Conservation (phyloP, 2,329 filamentous ascomycete species). For the Scytalidium sp. region DNA sequence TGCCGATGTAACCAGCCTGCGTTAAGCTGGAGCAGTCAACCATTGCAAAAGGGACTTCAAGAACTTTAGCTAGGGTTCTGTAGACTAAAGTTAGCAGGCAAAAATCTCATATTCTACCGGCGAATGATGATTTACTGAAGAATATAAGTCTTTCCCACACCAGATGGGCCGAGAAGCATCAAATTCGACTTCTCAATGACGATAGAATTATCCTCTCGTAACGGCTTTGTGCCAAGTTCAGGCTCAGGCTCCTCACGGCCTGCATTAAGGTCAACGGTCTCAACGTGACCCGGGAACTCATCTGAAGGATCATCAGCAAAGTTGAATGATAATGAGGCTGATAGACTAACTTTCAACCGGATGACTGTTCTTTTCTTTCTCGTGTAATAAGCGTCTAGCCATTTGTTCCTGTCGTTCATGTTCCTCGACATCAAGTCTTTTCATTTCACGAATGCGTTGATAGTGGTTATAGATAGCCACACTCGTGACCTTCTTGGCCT, state of each 20-base stretch:
- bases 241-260: constrained; percentile 15
- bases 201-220: constrained; percentile 14
- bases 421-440: constrained; percentile 75
- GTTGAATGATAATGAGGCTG: constrained; percentile 1
- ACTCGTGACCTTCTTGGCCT: constrained; percentile 90
- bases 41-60: constrained; percentile 95
- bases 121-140: constrained; percentile 48
- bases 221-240: constrained; percentile 17
- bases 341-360: constrained; percentile 69
- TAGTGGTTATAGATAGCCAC: constrained; percentile 97
- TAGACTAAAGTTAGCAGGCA: neutral
- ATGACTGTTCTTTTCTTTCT: constrained; percentile 54
- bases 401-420: constrained; percentile 62
- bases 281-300: constrained; percentile 49
- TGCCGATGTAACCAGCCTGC: constrained; percentile 94
- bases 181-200: constrained; percentile 92
- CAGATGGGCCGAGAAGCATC: constrained; percentile 84
- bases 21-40: constrained; percentile 96
- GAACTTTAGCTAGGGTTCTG: constrained; percentile 76
- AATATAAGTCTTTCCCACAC: constrained; percentile 96
- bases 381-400: constrained; percentile 40
- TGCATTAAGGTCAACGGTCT: constrained; percentile 24
- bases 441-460: constrained; percentile 74
- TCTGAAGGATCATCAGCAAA: constrained; percentile 43
- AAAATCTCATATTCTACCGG: constrained; percentile 11